Conservation (phyloP, 176 grass and related monocot species). For the Echinochloa phyllopogon region DNA sequence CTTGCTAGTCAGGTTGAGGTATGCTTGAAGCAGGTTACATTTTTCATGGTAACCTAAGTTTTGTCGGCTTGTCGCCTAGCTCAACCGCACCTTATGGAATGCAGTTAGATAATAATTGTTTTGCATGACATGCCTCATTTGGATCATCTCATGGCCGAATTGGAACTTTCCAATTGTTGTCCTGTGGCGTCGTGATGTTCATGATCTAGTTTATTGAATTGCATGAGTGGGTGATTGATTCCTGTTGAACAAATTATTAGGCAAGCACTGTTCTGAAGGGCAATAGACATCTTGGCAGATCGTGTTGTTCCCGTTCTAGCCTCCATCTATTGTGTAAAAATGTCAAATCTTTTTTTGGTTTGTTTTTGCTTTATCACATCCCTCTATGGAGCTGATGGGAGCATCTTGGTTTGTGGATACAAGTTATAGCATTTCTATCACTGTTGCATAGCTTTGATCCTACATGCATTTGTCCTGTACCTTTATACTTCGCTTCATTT, state of each 20-base stretch:
- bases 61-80: slow-evolving; percentile 20
- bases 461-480: neutral
- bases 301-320: neutral
- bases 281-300: neutral
- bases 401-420: neutral
- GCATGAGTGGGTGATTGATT: neutral
- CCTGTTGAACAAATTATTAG: neutral
- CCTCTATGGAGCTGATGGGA: neutral
- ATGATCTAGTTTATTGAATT: slow-evolving; percentile 19
- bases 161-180: neutral
- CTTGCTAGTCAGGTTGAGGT: neutral
- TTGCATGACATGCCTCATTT: neutral
- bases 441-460: neutral
- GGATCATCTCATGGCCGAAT: neutral
- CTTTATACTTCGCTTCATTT: slow-evolving; percentile 8
- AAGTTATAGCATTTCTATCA: slow-evolving; percentile 1
- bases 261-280: neutral
- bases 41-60: neutral
- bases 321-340: neutral
- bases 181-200: neutral
- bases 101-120: slow-evolving; percentile 16
- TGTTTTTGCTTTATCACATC: neutral
- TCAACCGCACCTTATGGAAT: neutral
- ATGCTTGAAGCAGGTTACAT: neutral
- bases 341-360: neutral